Conservation (phyloP, 2,329 filamentous ascomycete species). For the Trichophyton equinum region DNA sequence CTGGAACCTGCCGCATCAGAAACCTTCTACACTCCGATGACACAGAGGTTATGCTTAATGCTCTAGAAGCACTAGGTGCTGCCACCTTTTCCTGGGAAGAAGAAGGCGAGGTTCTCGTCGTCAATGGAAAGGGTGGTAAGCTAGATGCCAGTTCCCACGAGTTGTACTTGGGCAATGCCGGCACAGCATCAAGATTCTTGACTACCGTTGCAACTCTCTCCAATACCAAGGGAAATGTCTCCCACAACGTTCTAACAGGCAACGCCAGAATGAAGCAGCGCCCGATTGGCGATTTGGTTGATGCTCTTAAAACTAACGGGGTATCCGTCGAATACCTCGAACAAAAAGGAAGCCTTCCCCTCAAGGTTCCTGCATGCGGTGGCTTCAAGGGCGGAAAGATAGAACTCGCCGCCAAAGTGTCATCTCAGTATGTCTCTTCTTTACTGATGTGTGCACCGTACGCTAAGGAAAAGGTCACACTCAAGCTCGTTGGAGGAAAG, state of each 20-base stretch:
- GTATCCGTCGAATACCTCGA: conserved; percentile 79
- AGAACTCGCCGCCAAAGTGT: conserved; percentile 85
- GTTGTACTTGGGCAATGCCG: conserved; percentile 90
- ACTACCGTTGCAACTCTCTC: conserved; percentile 85
- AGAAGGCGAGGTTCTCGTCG: conserved; percentile 77
- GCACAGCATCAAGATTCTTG: conserved; percentile 87
- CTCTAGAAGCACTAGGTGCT: conserved; percentile 71
- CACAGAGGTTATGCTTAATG: conserved; percentile 91
- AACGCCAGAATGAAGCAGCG: conserved; percentile 94
- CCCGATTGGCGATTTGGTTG: conserved; percentile 84
- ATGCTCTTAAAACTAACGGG: conserved; percentile 76
- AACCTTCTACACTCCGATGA: conserved; percentile 95
- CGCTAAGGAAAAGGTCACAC: conserved; percentile 81
- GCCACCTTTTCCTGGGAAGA: conserved; percentile 91
- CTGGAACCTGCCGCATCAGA: conserved; percentile 73
- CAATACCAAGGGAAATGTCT: conserved; percentile 41
- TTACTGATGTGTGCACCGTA: conserved; percentile 95
- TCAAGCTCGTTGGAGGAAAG: conserved; percentile 87
- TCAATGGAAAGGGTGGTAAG: conserved; percentile 80
- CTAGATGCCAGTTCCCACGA: conserved; percentile 62
- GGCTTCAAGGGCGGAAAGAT: conserved; percentile 80
- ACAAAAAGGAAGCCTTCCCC: conserved; percentile 67
- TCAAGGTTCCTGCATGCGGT: conserved; percentile 68
- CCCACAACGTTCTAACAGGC: conserved; percentile 72
- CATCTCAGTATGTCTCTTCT: conserved; percentile 97